These are phyloP conservation scores for Myxozyma neotropica DNA, from an alignment of 805 yeast species.

Conservation along the genomic window DNA sequence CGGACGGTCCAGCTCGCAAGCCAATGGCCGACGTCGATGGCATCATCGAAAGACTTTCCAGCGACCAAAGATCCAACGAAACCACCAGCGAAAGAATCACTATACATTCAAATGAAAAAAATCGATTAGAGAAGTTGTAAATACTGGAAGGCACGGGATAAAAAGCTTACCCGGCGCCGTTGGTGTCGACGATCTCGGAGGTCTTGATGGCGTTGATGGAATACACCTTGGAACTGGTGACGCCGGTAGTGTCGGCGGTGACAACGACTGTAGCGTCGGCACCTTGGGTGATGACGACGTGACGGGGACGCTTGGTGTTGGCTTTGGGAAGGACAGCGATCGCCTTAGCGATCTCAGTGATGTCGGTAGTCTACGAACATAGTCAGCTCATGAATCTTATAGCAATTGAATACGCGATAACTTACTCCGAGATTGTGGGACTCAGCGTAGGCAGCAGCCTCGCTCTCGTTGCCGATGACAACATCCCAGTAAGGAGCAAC, in stretches of 20 bases:
- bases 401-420: neutral
- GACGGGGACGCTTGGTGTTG: constrained; percentile 69
- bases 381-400: neutral
- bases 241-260: constrained; percentile 45
- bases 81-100: constrained; percentile 98
- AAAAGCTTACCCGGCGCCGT: constrained; percentile 73
- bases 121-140: no score
- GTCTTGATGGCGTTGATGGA: constrained; percentile 73
- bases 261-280: constrained; percentile 78
- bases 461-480: constrained; percentile 94
- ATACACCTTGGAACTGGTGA: constrained; percentile 54
- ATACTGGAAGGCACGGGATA: no score
- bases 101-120: neutral
- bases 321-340: constrained; percentile 79
- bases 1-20: constrained; percentile 89
- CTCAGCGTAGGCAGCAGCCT: constrained; percentile 92
- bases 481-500: constrained; percentile 85
- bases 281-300: constrained; percentile 95
- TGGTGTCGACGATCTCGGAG: constrained; percentile 79
- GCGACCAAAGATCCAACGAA: constrained; percentile 85
- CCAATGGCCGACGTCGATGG: constrained; percentile 92
- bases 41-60: constrained; percentile 61
- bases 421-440: constrained; percentile 62
- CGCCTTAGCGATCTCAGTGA: constrained; percentile 75
- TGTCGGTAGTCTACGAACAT: constrained; percentile 50